Evolutionary conservation across 2,329 filamentous ascomycete species (phyloP).

Genomic region (Dactylella cylindrospora): DNA sequence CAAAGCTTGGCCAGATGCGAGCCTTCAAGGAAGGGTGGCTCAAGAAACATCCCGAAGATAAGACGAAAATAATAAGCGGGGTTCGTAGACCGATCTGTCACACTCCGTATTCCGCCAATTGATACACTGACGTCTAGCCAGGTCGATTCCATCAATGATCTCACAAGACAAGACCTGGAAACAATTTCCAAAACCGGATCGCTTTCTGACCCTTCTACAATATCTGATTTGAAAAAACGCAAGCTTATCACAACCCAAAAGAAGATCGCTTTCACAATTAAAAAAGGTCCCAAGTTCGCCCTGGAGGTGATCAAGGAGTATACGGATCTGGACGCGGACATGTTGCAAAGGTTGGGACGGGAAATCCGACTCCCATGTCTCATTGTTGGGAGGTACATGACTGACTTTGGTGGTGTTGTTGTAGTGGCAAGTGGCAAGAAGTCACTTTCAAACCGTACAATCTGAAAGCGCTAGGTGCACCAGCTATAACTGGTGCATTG

Average conservation of each 20-base stretch:
- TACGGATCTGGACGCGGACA: constrained; percentile 91
- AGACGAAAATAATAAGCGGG: constrained; percentile 54
- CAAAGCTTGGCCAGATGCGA: constrained; percentile 88
- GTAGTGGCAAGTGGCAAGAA: constrained; percentile 80
- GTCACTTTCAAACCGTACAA: constrained; percentile 84
- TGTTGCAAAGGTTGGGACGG: constrained; percentile 65
- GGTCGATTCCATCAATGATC: constrained; percentile 75
- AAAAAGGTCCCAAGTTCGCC: constrained; percentile 84
- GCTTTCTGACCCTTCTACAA: constrained; percentile 70
- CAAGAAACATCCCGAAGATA: constrained; percentile 60
- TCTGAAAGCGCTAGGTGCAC: constrained; percentile 68
- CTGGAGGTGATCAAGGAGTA: constrained; percentile 87
- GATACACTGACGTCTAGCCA: constrained; percentile 62
- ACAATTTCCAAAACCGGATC: constrained; percentile 70
- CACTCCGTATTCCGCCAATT: constrained; percentile 51
- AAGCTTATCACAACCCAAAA: constrained; percentile 85
- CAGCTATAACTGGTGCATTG: constrained; percentile 56
- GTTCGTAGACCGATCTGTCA: background rate
- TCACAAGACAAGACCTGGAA: constrained; percentile 73
- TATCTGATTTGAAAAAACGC: constrained; percentile 84
- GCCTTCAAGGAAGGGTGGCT: constrained; percentile 82
- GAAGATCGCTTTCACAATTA: constrained; percentile 77
- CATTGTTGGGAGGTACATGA: constrained; percentile 18
- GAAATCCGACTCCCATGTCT: background rate
- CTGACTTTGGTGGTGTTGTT: constrained; percentile 9